phyloP scores from a whole-genome alignment of 192 early-diverging fungal species.

The Backusella parvicylindrica region DNA sequence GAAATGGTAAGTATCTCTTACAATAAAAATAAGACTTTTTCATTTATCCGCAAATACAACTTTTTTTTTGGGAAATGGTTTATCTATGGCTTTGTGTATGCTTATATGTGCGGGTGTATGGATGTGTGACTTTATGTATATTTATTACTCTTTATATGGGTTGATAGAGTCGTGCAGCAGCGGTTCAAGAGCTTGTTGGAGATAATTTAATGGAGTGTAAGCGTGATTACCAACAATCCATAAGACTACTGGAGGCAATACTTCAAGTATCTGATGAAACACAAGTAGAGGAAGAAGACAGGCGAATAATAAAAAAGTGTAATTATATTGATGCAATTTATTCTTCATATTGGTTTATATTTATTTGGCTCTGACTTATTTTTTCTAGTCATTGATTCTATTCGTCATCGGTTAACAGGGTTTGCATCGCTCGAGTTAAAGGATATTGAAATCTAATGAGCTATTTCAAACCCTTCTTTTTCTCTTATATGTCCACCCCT shows the following conservation, averaged over 20 bases:
- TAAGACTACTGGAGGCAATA: slow-evolving; percentile 72
- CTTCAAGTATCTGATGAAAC: slow-evolving; percentile 46
- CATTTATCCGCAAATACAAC: background rate
- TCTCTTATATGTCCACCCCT: background rate
- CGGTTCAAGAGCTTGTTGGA: slow-evolving; percentile 60
- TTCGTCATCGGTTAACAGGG: background rate
- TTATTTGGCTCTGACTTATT: background rate
- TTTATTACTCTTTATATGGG: background rate
- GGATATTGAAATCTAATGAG: background rate
- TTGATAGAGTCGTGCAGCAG: slow-evolving; percentile 53
- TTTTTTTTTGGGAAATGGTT: background rate
- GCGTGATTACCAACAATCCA: slow-evolving; percentile 66
- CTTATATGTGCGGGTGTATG: no score
- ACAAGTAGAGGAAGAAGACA: slow-evolving; percentile 51
- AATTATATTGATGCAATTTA: no score
- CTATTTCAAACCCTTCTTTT: background rate
- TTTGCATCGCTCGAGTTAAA: background rate
- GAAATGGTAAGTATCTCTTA: slow-evolving; percentile 48
- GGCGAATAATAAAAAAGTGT: slow-evolving; percentile 51
- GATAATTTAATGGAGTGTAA: slow-evolving; percentile 66
- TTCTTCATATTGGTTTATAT: background rate
- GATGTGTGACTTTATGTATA: background rate
- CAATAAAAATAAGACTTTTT: background rate
- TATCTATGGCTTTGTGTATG: background rate
- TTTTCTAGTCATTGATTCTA: background rate